A percentile compares a stretch with the other conserved stretches of the same genome.
phyloP scores from a whole-genome alignment of 2,329 filamentous ascomycete genomes.

The Curvularia verruculosa region DNA sequence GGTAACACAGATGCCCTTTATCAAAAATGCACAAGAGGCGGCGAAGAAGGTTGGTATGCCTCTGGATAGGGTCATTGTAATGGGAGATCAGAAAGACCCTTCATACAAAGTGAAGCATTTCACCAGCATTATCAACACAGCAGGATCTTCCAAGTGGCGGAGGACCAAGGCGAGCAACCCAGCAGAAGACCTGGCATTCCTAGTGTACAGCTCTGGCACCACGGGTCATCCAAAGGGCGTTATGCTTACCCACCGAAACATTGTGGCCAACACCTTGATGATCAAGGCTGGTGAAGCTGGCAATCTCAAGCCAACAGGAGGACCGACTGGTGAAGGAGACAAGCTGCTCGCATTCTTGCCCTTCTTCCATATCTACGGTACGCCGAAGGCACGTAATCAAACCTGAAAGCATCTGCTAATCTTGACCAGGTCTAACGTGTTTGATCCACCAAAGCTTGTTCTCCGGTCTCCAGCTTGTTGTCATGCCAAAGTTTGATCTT shows the following conservation, averaged over 20 bases:
- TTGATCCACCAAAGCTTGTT: conserved; percentile 73
- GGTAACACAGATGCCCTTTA: conserved; percentile 71
- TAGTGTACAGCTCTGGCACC: conserved; percentile 89
- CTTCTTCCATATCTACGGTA: conserved; percentile 90
- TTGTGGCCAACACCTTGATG: conserved; percentile 71
- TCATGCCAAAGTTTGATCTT: conserved; percentile 82
- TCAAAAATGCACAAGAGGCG: conserved; percentile 70
- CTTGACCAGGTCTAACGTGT: conserved; percentile 66
- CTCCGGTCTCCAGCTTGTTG: conserved; percentile 68
- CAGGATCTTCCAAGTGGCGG: conserved; percentile 63
- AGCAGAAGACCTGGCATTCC: conserved; percentile 75
- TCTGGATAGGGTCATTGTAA: conserved; percentile 73
- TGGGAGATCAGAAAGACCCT: conserved; percentile 72
- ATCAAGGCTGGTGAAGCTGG: conserved; percentile 51
- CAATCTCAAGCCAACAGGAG: conserved; percentile 64
- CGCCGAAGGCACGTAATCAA: conserved; percentile 32
- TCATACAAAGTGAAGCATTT: conserved; percentile 71
- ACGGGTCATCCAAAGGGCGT: conserved; percentile 93
- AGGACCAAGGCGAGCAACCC: conserved; percentile 67
- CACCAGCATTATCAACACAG: conserved; percentile 69
- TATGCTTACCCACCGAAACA: conserved; percentile 81
- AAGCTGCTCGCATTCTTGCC: conserved; percentile 79
- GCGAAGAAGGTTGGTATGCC: conserved; percentile 73
- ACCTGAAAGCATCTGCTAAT: conserved; percentile 1
- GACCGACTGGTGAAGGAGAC: conserved; percentile 68